Percentiles rank a stretch among this genome's conserved stretches.
phyloP scores from a whole-genome alignment of 768 basidiomycete genomes.

The Rhizopogon vulgaris region DNA sequence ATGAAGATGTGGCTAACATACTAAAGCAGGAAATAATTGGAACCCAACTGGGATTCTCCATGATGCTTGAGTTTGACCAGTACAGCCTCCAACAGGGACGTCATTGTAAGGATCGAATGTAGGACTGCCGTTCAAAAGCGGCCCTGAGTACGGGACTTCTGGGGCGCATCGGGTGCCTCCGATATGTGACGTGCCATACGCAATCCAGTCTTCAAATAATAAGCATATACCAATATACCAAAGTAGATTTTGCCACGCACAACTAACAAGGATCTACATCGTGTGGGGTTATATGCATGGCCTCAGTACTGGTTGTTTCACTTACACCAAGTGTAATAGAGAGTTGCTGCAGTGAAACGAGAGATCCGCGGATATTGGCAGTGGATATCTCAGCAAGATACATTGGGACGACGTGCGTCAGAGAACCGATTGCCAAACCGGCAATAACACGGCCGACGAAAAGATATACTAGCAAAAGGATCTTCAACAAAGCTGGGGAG shows the following conservation, averaged over 20 bases:
- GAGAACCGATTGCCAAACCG: conserved; percentile 1
- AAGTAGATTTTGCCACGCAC: conserved; percentile 11
- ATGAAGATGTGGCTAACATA: conserved; percentile 15
- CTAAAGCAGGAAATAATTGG: conserved; percentile 33
- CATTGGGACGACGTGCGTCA: conserved; percentile 3
- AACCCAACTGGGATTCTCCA: conserved; percentile 32
- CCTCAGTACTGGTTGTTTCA: not conserved
- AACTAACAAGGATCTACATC: conserved; percentile 25
- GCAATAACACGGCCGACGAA: conserved; percentile 1
- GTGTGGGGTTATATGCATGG: not conserved
- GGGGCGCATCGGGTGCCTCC: conserved; percentile 27
- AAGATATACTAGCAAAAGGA: not conserved
- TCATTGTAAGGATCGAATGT: conserved; percentile 23
- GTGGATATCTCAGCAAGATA: conserved; percentile 2
- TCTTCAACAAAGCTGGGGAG: not conserved
- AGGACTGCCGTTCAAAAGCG: conserved; percentile 24
- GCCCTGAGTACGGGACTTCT: conserved; percentile 20
- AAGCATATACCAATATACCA: not conserved
- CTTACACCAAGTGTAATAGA: conserved; percentile 5
- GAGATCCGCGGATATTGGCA: conserved; percentile 3
- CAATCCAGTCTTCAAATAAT: conserved; percentile 23
- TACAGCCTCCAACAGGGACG: conserved; percentile 26
- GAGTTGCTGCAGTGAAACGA: conserved; percentile 4
- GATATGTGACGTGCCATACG: conserved; percentile 27
- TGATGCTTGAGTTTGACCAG: conserved; percentile 24